A percentile compares a stretch with the other conserved stretches of the same genome.
Evolutionary conservation across 306 rosid genomes (phyloP).

Genomic region (Cyclanthera cordifolia): DNA sequence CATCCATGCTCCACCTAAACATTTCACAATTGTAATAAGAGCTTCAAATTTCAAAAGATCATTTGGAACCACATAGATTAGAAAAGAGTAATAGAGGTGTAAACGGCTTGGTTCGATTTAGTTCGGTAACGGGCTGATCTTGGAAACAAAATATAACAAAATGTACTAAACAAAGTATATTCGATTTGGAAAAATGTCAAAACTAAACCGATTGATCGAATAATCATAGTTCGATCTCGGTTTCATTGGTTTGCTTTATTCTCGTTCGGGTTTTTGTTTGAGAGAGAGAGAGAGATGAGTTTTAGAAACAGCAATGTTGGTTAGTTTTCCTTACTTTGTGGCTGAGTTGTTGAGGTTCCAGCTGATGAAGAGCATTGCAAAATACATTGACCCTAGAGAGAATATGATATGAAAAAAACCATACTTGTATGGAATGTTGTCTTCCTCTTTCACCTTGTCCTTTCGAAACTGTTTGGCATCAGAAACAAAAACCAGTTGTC

Average conservation of each 20-base stretch:
- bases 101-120: neutral
- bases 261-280: neutral
- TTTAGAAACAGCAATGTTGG: neutral
- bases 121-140: neutral
- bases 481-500: neutral
- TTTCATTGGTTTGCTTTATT: neutral
- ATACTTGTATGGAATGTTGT: slow-evolving; percentile 57
- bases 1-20: slow-evolving; percentile 87
- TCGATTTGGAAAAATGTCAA: neutral
- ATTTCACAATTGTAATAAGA: slow-evolving; percentile 8
- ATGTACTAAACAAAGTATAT: neutral
- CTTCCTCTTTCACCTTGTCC: slow-evolving; percentile 36
- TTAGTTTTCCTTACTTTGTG: slow-evolving; percentile 37
- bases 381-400: slow-evolving; percentile 84
- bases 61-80: neutral
- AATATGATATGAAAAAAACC: slow-evolving; percentile 74
- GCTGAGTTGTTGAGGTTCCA: slow-evolving; percentile 82
- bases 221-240: neutral
- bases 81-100: neutral
- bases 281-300: neutral
- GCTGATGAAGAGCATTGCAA: slow-evolving; percentile 83
- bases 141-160: neutral
- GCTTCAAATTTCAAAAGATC: neutral
- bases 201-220: neutral
- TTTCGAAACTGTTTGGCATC: slow-evolving; percentile 39